phyloP scores from a whole-genome alignment of 1,284 basidiomycete species.

The Cutaneotrichosporon cavernicola region DNA sequence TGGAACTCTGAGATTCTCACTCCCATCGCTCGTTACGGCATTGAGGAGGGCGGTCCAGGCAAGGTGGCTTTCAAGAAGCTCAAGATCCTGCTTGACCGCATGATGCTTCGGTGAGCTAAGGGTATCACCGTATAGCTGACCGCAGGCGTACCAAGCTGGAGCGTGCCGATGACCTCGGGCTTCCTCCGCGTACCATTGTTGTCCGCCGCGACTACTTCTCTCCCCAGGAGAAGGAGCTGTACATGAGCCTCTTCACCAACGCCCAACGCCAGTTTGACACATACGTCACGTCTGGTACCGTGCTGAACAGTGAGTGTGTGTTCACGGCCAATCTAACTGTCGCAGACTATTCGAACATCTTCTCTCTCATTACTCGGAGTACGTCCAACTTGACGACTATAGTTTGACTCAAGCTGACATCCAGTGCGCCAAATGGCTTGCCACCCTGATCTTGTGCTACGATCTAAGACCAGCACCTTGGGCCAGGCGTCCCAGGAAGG shows the following conservation, averaged over 20 bases:
- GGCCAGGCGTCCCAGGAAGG: constrained; percentile 63
- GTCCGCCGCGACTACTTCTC: constrained; percentile 92
- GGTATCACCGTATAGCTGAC: not conserved
- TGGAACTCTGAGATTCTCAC: constrained; percentile 67
- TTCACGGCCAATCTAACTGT: not conserved
- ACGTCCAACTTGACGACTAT: not conserved
- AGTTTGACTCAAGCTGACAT: constrained; percentile 8
- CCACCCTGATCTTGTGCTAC: constrained; percentile 82
- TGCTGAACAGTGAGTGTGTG: constrained; percentile 74
- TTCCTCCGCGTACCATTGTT: constrained; percentile 91
- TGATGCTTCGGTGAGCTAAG: constrained; percentile 76
- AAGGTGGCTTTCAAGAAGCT: constrained; percentile 83
- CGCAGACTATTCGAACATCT: constrained; percentile 91
- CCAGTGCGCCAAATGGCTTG: constrained; percentile 90
- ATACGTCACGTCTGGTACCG: constrained; percentile 84
- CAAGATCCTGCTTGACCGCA: constrained; percentile 80
- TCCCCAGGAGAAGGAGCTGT: constrained; percentile 94
- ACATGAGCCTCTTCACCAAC: constrained; percentile 86
- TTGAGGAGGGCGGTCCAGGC: constrained; percentile 67
- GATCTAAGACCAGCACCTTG: constrained; percentile 71
- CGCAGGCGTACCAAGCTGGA: constrained; percentile 66
- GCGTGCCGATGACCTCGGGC: constrained; percentile 92
- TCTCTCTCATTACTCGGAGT: constrained; percentile 59
- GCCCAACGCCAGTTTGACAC: constrained; percentile 89
- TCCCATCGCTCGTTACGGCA: constrained; percentile 77